phyloP scores from a whole-genome alignment of 257 asterid genomes.

The Buddleja alternifolia region DNA sequence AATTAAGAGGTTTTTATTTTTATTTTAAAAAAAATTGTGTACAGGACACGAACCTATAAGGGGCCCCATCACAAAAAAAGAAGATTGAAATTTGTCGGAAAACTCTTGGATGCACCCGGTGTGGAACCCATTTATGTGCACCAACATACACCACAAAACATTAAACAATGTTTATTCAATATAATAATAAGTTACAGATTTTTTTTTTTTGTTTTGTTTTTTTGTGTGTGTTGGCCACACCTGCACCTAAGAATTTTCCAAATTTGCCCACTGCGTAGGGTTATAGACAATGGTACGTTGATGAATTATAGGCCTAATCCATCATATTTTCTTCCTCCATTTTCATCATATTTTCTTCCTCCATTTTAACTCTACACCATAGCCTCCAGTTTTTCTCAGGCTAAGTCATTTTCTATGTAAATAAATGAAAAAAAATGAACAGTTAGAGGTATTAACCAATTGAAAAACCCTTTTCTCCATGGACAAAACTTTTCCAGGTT shows the following conservation, averaged over 20 bases:
- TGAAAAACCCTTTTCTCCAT: constrained; percentile 35
- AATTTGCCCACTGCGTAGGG: constrained; percentile 48
- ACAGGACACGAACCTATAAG: constrained; percentile 32
- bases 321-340: too few species aligned
- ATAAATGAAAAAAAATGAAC: background rate
- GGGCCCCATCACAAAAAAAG: constrained; percentile 39
- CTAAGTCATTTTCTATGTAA: constrained; percentile 34
- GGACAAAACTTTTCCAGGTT: constrained; percentile 23
- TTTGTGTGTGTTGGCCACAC: too few species aligned
- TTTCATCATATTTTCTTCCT: constrained; percentile 32
- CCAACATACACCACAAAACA: too few species aligned
- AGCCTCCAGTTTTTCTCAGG: constrained; percentile 25
- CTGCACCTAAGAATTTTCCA: too few species aligned
- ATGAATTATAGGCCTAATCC: constrained; percentile 18
- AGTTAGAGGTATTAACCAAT: constrained; percentile 30
- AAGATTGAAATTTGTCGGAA: too few species aligned
- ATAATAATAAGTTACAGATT: too few species aligned
- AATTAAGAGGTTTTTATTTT: constrained; percentile 7
- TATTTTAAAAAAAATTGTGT: background rate
- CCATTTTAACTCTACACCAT: constrained; percentile 25
- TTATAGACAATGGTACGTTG: constrained; percentile 45
- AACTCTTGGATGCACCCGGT: too few species aligned
- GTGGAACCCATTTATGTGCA: too few species aligned
- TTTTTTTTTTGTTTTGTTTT: too few species aligned
- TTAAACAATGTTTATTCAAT: too few species aligned